Percentiles rank a stretch among this genome's conserved stretches.
Conservation (phyloP, 108 stramenopile species). For the Schizochytrium sp. region DNA sequence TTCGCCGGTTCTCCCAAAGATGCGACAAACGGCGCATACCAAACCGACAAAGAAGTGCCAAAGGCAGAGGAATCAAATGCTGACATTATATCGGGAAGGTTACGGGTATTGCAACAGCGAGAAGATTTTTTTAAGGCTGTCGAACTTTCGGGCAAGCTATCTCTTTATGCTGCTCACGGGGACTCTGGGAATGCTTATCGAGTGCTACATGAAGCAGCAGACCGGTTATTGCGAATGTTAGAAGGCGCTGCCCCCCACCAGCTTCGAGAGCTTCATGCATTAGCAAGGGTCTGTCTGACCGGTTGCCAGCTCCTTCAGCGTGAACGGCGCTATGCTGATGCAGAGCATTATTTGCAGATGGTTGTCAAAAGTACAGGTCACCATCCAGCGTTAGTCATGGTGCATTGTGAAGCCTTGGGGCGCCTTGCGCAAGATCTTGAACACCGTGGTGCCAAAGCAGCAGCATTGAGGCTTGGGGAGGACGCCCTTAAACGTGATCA, state of each 20-base stretch:
- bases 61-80: conserved; percentile 7
- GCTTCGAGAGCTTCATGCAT: not conserved
- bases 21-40: not conserved
- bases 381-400: not conserved
- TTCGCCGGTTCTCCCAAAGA: not conserved
- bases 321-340: conserved; percentile 8
- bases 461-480: not conserved
- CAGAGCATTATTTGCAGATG: conserved; percentile 34
- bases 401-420: conserved; percentile 28
- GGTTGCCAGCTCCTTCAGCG: conserved; percentile 16
- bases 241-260: not conserved
- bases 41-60: not conserved
- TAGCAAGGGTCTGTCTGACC: not conserved
- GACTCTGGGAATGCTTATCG: not conserved
- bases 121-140: conserved; percentile 24
- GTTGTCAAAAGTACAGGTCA: not conserved
- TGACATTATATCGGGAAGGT: not conserved
- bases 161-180: not conserved
- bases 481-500: not conserved
- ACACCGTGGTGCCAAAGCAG: not conserved
- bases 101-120: not conserved
- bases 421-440: not conserved
- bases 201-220: not conserved
- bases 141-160: not conserved
- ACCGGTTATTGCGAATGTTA: not conserved